Conservation (phyloP, 1,284 basidiomycete species). For the Ceratobasidium sp. region DNA sequence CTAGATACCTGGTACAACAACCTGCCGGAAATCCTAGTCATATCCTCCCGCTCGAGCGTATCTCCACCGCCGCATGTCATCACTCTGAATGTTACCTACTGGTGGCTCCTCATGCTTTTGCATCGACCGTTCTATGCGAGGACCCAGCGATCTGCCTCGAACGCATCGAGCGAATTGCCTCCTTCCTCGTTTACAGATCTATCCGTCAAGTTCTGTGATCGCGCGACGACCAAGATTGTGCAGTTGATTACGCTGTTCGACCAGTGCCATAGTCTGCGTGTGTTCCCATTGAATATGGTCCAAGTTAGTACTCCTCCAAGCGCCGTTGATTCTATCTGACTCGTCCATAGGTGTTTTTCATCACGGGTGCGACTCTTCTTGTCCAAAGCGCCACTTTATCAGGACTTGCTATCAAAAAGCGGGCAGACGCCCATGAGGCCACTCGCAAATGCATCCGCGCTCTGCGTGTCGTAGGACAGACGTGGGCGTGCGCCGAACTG, state of each 20-base stretch:
- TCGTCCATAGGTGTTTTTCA: constrained; percentile 13
- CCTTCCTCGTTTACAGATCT: constrained; percentile 58
- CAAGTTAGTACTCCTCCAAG: background rate
- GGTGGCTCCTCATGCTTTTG: constrained; percentile 72
- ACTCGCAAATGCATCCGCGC: constrained; percentile 34
- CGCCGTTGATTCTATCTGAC: background rate
- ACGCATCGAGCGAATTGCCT: constrained; percentile 53
- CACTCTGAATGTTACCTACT: constrained; percentile 70
- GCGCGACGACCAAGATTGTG: constrained; percentile 72
- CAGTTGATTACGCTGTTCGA: constrained; percentile 57
- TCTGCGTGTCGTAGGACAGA: constrained; percentile 20
- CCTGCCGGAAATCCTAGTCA: constrained; percentile 59
- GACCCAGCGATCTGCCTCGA: constrained; percentile 46
- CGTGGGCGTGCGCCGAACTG: constrained; percentile 25
- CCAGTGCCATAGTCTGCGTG: constrained; percentile 33
- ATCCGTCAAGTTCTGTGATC: constrained; percentile 62
- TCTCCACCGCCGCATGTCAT: constrained; percentile 68
- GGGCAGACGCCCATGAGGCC: constrained; percentile 24
- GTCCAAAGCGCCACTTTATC: constrained; percentile 32
- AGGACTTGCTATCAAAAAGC: constrained; percentile 26
- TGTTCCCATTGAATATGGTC: constrained; percentile 30
- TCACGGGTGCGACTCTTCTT: constrained; percentile 30
- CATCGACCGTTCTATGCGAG: constrained; percentile 72
- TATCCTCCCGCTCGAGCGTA: constrained; percentile 62
- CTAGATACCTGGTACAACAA: constrained; percentile 69